Percentiles rank a stretch among this genome's conserved stretches.
These are phyloP conservation scores for Astrephomene gubernaculifera DNA, from an alignment of 139 green algal genomes.

Conservation along the genomic window DNA sequence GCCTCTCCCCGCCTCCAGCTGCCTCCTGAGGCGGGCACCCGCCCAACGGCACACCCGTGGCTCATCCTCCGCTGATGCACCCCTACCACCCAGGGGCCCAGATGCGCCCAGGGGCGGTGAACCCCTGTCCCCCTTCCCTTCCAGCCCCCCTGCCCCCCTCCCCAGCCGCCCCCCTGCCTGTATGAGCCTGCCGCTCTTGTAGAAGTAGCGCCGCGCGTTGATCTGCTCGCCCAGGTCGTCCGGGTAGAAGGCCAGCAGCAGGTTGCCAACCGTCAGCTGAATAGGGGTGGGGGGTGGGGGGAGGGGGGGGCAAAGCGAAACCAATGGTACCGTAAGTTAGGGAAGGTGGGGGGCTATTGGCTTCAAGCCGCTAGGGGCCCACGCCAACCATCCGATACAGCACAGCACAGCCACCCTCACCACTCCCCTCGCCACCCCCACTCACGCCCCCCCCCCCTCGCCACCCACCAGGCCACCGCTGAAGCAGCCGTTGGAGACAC, in stretches of 20 bases:
- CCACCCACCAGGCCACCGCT: constrained; percentile 10
- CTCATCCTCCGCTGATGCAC: no score
- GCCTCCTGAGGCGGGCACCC: no score
- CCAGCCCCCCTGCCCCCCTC: not conserved
- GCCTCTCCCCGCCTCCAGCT: no score
- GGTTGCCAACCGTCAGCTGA: constrained; percentile 16
- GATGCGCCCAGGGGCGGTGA: no score
- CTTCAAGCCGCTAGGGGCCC: no score
- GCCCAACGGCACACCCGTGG: no score
- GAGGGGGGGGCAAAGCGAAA: not conserved
- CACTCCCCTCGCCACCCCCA: no score
- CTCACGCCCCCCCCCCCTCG: not conserved
- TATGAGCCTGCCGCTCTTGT: constrained; percentile 36
- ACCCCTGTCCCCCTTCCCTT: not conserved
- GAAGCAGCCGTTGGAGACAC: constrained; percentile 5
- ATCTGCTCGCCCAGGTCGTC: constrained; percentile 31
- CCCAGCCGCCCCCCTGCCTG: not conserved
- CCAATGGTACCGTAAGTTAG: no score
- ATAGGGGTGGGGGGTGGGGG: not conserved
- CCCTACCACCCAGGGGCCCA: no score
- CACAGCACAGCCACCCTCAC: not conserved
- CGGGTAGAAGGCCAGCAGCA: constrained; percentile 41
- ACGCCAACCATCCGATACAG: no score
- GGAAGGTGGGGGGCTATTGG: no score
- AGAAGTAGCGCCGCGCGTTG: constrained; percentile 34